phyloP scores from a whole-genome alignment of 805 yeast genomes.

The Diddensiella santjacobensis region DNA sequence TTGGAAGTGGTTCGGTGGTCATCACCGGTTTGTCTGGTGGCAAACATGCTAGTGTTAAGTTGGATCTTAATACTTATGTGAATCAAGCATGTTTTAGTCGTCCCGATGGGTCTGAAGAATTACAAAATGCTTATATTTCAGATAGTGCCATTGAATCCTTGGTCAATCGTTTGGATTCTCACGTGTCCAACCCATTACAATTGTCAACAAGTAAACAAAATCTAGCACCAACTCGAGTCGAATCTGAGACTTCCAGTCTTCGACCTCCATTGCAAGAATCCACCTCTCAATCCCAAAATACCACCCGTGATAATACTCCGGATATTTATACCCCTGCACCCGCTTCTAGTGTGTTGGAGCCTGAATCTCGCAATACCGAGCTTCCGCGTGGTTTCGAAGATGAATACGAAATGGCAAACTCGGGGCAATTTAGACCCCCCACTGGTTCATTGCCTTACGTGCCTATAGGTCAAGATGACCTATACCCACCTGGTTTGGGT shows the following conservation, averaged over 20 bases:
- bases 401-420: conserved; percentile 32
- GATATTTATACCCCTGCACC: conserved; percentile 1
- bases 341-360: conserved; percentile 2
- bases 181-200: conserved; percentile 1
- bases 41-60: conserved; percentile 10
- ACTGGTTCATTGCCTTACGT: conserved; percentile 21
- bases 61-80: conserved; percentile 13
- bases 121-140: conserved; percentile 17
- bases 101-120: conserved; percentile 22
- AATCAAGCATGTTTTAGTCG: conserved; percentile 19
- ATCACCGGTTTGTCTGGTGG: conserved; percentile 14
- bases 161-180: conserved; percentile 6
- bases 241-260: background rate
- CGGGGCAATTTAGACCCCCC: conserved; percentile 8
- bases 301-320: background rate
- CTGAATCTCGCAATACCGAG: background rate
- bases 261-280: background rate
- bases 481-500: conserved; percentile 39
- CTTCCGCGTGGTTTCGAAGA: conserved; percentile 44
- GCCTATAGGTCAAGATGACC: conserved; percentile 37
- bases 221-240: background rate
- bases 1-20: conserved; percentile 13
- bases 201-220: background rate
- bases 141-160: conserved; percentile 14
- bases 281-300: background rate